Conservation (phyloP, 305 asterid species). For the Rubia peregrina region DNA sequence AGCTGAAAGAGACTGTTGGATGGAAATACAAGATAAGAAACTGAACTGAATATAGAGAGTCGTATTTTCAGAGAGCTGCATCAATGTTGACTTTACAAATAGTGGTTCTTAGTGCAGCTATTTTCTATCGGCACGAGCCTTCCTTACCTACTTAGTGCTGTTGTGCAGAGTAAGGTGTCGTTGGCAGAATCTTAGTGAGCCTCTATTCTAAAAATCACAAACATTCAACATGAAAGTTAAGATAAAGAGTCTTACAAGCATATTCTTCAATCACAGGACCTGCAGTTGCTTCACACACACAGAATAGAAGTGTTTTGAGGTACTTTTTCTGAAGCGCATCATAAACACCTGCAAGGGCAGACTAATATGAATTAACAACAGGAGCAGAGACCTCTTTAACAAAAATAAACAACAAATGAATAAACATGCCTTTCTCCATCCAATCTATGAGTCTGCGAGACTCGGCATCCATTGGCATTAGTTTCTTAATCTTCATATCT, state of each 20-base stretch:
- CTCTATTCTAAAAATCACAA: background rate
- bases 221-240: constrained; percentile 12
- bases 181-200: background rate
- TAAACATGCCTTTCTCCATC: constrained; percentile 85
- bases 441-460: constrained; percentile 92
- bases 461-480: constrained; percentile 96
- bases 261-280: constrained; percentile 97
- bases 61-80: background rate
- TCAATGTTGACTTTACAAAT: background rate
- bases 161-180: background rate
- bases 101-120: background rate
- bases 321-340: constrained; percentile 93
- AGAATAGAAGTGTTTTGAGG: constrained; percentile 80
- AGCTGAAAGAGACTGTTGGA: constrained; percentile 77
- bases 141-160: background rate
- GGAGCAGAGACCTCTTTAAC: constrained; percentile 13
- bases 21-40: constrained; percentile 12
- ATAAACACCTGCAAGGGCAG: constrained; percentile 59
- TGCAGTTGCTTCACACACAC: constrained; percentile 66
- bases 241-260: constrained; percentile 52
- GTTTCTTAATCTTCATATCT: constrained; percentile 98
- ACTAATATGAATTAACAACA: constrained; percentile 16
- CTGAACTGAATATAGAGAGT: background rate
- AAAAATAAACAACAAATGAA: constrained; percentile 3
- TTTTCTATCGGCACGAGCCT: background rate